phyloP scores from a whole-genome alignment of 106 monocot species.

The Dendrobium officinale region DNA sequence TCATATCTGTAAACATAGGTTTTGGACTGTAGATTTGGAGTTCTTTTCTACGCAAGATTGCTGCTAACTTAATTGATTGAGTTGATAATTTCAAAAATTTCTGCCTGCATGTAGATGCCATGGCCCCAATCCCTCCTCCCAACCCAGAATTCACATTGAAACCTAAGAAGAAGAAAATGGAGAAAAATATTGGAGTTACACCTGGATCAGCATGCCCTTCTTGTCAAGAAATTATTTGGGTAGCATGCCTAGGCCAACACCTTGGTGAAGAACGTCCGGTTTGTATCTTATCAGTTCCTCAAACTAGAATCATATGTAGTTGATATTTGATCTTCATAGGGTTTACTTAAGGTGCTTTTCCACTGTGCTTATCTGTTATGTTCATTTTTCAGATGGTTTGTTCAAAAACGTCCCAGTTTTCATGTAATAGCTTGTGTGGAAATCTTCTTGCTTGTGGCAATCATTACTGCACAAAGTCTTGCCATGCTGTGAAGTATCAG shows the following conservation, averaged over 20 bases:
- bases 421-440: conserved; percentile 85
- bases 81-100: background rate
- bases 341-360: background rate
- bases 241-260: conserved; percentile 72
- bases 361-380: background rate
- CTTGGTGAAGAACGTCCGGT: conserved; percentile 75
- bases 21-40: conserved; percentile 2
- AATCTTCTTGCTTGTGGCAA: conserved; percentile 82
- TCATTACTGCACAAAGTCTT: conserved; percentile 90
- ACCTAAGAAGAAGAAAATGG: conserved; percentile 73
- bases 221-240: conserved; percentile 74
- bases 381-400: conserved; percentile 69
- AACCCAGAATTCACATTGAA: conserved; percentile 83
- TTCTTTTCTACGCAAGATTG: background rate
- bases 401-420: conserved; percentile 48
- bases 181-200: conserved; percentile 28
- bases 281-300: conserved; percentile 17
- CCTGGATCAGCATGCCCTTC: conserved; percentile 78
- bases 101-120: conserved; percentile 55
- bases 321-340: background rate
- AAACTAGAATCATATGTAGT: background rate
- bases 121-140: conserved; percentile 77
- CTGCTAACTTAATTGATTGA: background rate
- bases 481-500: conserved; percentile 55
- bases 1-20: conserved; percentile 90